phyloP scores from a whole-genome alignment of 2,329 filamentous ascomycete species.

The Cadophora luteo-olivacea region DNA sequence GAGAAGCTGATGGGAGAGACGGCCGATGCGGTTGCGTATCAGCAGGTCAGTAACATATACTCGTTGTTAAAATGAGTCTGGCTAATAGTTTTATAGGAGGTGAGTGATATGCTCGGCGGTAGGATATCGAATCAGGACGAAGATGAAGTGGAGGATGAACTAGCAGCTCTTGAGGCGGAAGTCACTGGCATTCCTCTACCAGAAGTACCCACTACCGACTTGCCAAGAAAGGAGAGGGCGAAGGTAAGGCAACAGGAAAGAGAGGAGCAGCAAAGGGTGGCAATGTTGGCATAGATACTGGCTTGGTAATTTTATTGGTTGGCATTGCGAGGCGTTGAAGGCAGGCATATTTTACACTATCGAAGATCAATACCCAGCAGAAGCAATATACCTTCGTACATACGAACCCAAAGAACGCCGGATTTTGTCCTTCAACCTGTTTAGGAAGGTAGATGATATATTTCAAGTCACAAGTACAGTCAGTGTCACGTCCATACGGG shows the following conservation, averaged over 20 bases:
- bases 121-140: slow-evolving; percentile 94
- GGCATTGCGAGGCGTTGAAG: slow-evolving; percentile 42
- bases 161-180: slow-evolving; percentile 79
- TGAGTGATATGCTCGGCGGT: slow-evolving; percentile 88
- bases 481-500: background rate
- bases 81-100: slow-evolving; percentile 64
- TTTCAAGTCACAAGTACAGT: background rate
- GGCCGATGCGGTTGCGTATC: slow-evolving; percentile 89
- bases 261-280: slow-evolving; percentile 38
- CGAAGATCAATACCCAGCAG: slow-evolving; percentile 34
- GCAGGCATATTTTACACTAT: slow-evolving; percentile 24
- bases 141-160: slow-evolving; percentile 95
- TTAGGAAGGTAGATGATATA: background rate
- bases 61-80: background rate
- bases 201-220: slow-evolving; percentile 39
- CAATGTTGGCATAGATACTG: slow-evolving; percentile 41
- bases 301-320: background rate
- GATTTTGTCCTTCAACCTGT: background rate
- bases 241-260: slow-evolving; percentile 38
- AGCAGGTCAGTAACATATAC: slow-evolving; percentile 66
- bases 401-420: background rate
- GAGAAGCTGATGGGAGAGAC: slow-evolving; percentile 95
- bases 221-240: slow-evolving; percentile 39
- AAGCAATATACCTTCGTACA: slow-evolving; percentile 4
- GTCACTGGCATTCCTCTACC: slow-evolving; percentile 48